These are phyloP conservation scores for Plasmodium gonderi DNA, from an alignment of 169 alveolate genomes.

Conservation along the genomic window DNA sequence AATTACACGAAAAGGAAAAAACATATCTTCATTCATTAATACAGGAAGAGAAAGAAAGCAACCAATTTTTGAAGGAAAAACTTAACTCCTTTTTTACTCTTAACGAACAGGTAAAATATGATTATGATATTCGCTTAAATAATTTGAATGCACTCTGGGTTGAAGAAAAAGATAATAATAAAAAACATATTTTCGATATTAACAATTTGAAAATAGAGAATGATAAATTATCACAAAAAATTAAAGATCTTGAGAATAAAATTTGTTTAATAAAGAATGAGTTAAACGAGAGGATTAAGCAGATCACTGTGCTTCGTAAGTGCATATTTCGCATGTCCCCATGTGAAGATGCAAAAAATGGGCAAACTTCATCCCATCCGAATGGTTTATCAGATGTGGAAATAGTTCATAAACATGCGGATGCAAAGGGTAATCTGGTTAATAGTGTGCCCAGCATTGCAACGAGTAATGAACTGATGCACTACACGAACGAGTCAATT, in stretches of 20 bases:
- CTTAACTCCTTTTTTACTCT: neutral
- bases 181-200: neutral
- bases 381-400: no score
- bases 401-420: no score
- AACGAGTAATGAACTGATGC: no score
- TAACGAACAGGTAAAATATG: conserved; percentile 45
- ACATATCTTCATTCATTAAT: conserved; percentile 22
- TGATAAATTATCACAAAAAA: neutral
- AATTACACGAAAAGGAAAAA: conserved; percentile 38
- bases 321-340: neutral
- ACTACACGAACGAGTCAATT: no score
- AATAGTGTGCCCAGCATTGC: no score
- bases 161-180: conserved; percentile 61
- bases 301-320: conserved; percentile 7
- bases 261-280: conserved; percentile 3
- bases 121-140: conserved; percentile 22
- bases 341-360: neutral
- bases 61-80: conserved; percentile 37
- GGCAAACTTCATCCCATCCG: neutral
- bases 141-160: conserved; percentile 40
- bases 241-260: conserved; percentile 36
- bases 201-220: conserved; percentile 27
- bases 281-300: conserved; percentile 34
- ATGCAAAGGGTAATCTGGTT: no score
- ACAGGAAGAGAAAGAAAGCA: conserved; percentile 39